phyloP scores from a whole-genome alignment of 2,329 filamentous ascomycete genomes.

The Rutstroemia sp. region DNA sequence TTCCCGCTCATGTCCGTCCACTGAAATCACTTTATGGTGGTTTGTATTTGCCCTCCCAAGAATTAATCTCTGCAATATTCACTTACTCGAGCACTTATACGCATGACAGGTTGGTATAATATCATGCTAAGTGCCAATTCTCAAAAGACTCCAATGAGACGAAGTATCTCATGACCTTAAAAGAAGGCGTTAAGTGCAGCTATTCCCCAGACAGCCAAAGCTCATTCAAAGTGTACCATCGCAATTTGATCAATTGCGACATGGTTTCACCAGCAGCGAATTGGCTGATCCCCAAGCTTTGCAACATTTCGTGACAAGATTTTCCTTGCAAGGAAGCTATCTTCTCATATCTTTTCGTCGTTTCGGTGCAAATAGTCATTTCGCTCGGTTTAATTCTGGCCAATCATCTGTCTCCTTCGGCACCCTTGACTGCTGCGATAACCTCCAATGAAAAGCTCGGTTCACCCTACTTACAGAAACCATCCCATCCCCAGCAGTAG shows the following conservation, averaged over 20 bases:
- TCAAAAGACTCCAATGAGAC: not conserved
- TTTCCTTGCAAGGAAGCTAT: not conserved
- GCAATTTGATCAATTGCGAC: not conserved
- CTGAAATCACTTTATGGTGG: too few species aligned
- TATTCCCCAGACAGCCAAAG: not conserved
- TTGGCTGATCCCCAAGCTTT: not conserved
- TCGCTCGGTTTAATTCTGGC: not conserved
- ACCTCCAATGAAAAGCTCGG: not conserved
- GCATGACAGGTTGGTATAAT: too few species aligned
- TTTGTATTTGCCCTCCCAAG: too few species aligned
- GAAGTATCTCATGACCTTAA: not conserved
- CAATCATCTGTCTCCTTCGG: not conserved
- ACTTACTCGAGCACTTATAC: too few species aligned
- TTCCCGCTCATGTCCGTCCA: too few species aligned
- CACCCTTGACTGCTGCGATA: too few species aligned
- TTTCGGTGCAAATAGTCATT: not conserved
- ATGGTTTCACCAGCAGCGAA: not conserved
- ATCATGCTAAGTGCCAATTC: not conserved
- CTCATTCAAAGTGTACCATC: not conserved
- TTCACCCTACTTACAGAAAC: too few species aligned
- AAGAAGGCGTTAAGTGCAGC: not conserved
- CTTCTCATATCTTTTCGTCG: not conserved
- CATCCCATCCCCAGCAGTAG: too few species aligned
- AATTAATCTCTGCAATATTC: too few species aligned
- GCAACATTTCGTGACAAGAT: not conserved